Conservation (phyloP, 768 basidiomycete genomes). For the Rhizopogon vulgaris region DNA sequence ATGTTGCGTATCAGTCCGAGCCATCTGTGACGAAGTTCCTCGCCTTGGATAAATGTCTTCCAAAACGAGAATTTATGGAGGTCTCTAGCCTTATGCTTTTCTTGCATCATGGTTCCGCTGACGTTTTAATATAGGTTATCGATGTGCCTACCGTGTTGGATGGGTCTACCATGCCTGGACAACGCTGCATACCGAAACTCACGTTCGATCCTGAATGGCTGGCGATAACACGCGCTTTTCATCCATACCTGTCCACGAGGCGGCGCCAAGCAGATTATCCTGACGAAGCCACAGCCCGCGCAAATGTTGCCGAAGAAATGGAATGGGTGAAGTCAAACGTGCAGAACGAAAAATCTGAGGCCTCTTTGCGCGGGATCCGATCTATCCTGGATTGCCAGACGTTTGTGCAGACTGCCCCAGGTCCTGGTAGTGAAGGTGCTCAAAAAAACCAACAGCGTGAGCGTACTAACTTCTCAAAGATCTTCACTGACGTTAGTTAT, state of each 20-base stretch:
- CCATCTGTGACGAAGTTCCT: conserved; percentile 64
- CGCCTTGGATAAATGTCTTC: conserved; percentile 87
- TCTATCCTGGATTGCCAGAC: conserved; percentile 52
- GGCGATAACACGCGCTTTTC: conserved; percentile 83
- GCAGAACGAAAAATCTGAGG: conserved; percentile 17
- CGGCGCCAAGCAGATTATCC: conserved; percentile 55
- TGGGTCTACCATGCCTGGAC: conserved; percentile 5
- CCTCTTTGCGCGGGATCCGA: conserved; percentile 17
- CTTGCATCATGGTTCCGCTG: not conserved
- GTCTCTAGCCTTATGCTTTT: conserved; percentile 30
- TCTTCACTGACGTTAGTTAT: not conserved
- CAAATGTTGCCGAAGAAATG: conserved; percentile 51
- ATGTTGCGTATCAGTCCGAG: conserved; percentile 11
- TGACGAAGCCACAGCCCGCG: conserved; percentile 39
- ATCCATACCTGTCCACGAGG: conserved; percentile 63
- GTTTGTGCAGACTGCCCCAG: conserved; percentile 65
- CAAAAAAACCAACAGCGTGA: conserved; percentile 34
- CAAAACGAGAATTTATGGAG: conserved; percentile 73
- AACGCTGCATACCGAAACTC: conserved; percentile 30
- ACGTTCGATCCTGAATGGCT: conserved; percentile 91
- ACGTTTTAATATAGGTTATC: conserved; percentile 47
- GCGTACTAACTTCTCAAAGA: conserved; percentile 9
- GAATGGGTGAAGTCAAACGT: conserved; percentile 67
- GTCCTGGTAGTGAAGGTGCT: conserved; percentile 35
- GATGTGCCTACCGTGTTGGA: conserved; percentile 41